These are phyloP conservation scores for Musa schizocarpa DNA, from an alignment of 176 grass and related monocot species.

Conservation along the genomic window DNA sequence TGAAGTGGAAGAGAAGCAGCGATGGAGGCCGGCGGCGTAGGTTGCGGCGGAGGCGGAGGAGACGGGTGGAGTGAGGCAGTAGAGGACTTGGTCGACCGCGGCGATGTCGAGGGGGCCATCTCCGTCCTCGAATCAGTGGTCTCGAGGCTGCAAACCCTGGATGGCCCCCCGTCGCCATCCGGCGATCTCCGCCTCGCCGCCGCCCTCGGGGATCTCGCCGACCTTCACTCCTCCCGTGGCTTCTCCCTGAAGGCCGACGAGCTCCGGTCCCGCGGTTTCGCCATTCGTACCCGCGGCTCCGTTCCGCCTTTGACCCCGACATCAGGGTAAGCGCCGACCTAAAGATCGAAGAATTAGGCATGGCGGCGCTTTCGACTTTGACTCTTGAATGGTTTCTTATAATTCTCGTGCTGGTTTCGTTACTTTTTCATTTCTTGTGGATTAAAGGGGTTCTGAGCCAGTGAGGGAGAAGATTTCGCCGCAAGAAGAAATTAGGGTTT, in stretches of 20 bases:
- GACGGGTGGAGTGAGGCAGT: slow-evolving; percentile 72
- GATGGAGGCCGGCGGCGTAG: not conserved
- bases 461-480: slow-evolving; percentile 17
- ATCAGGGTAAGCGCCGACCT: slow-evolving; percentile 30
- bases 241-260: slow-evolving; percentile 59
- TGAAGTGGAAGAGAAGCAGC: not conserved
- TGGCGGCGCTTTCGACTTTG: not conserved
- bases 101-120: slow-evolving; percentile 61
- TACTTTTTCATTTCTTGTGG: not conserved
- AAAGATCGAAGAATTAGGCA: not conserved
- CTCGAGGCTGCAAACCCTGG: slow-evolving; percentile 15
- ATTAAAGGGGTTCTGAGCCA: slow-evolving; percentile 23
- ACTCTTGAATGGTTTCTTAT: not conserved
- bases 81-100: slow-evolving; percentile 54
- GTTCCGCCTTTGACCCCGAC: not conserved
- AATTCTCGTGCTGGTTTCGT: slow-evolving; percentile 12
- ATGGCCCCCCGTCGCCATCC: slow-evolving; percentile 15
- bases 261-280: slow-evolving; percentile 55
- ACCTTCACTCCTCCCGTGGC: slow-evolving; percentile 52
- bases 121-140: slow-evolving; percentile 57
- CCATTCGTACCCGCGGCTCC: slow-evolving; percentile 30
- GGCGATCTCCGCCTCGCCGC: slow-evolving; percentile 44
- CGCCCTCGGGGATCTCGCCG: slow-evolving; percentile 66
- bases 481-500: slow-evolving; percentile 23
- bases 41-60: slow-evolving; percentile 1